Evolutionary conservation across 2,329 filamentous ascomycete genomes (phyloP).

Genomic region (Cladosporium sp.): DNA sequence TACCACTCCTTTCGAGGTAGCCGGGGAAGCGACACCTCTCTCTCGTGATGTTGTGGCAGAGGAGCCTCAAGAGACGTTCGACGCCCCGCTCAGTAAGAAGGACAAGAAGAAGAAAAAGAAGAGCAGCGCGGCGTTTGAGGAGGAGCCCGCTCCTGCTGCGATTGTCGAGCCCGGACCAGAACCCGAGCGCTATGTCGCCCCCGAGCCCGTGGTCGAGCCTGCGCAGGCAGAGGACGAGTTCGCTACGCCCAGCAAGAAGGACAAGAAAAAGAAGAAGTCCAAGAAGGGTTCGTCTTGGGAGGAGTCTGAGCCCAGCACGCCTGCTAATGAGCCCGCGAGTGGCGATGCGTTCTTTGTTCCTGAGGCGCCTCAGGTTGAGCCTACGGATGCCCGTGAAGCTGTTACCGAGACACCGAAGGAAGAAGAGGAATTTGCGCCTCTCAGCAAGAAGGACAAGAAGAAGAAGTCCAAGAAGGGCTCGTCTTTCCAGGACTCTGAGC

Average conservation of each 20-base stretch:
- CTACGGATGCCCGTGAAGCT: not conserved
- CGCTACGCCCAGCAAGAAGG: conserved; percentile 6
- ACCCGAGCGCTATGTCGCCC: not conserved
- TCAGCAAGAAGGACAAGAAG: conserved; percentile 42
- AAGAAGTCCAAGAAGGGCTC: conserved; percentile 42
- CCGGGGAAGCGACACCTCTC: not conserved
- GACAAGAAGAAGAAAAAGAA: conserved; percentile 46
- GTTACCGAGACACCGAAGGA: not conserved
- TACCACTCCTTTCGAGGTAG: conserved; percentile 6
- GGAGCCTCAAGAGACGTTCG: conserved; percentile 14
- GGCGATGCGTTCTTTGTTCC: conserved; percentile 10
- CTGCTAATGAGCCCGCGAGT: not conserved
- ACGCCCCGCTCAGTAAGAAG: conserved; percentile 42
- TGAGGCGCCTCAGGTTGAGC: conserved; percentile 14
- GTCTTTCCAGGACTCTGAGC: conserved; percentile 14
- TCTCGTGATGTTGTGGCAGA: not conserved
- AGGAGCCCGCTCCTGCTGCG: not conserved
- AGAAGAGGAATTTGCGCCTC: conserved; percentile 20
- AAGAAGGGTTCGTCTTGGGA: conserved; percentile 25
- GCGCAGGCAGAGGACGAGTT: conserved; percentile 24
- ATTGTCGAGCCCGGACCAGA: not conserved
- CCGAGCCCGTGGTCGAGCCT: conserved; percentile 1
- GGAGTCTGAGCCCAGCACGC: conserved; percentile 2
- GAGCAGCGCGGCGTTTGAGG: conserved; percentile 18
- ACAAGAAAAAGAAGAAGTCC: conserved; percentile 34